Evolutionary conservation across 306 rosid species (phyloP).

Genomic region (Fragaria vesca): DNA sequence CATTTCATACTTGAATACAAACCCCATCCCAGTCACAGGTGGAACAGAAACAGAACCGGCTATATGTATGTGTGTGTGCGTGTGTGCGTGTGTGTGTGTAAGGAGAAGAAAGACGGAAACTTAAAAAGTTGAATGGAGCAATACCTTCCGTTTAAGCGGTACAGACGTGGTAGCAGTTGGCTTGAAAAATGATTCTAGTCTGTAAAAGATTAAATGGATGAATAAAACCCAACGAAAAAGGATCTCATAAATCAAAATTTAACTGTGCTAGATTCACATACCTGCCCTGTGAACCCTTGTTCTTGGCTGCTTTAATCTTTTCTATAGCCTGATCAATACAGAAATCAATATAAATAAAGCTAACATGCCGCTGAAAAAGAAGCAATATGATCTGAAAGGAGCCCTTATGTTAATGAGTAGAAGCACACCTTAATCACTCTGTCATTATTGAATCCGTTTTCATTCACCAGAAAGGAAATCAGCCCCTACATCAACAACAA

Average conservation of each 20-base stretch:
- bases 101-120: constrained; percentile 1
- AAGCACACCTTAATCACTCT: constrained; percentile 79
- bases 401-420: constrained; percentile 12
- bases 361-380: background rate
- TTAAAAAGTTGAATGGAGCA: constrained; percentile 11
- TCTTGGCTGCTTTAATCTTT: constrained; percentile 94
- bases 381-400: constrained; percentile 26
- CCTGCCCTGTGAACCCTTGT: constrained; percentile 96
- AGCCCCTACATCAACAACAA: constrained; percentile 62
- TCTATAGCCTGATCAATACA: constrained; percentile 69
- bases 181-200: constrained; percentile 91
- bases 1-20: background rate
- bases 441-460: constrained; percentile 90
- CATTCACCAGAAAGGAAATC: constrained; percentile 74
- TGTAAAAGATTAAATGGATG: constrained; percentile 30
- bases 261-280: constrained; percentile 33
- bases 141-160: constrained; percentile 86
- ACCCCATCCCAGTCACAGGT: background rate
- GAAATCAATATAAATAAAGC: constrained; percentile 24
- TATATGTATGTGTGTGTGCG: too few relatives aligned
- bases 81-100: too few relatives aligned
- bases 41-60: background rate
- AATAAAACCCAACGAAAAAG: constrained; percentile 17
- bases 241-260: constrained; percentile 1
- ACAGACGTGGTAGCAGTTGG: constrained; percentile 59